A percentile compares a stretch with the other conserved stretches of the same genome.
phyloP scores from a whole-genome alignment of 148 eudicot species.

The Spergularia marina region DNA sequence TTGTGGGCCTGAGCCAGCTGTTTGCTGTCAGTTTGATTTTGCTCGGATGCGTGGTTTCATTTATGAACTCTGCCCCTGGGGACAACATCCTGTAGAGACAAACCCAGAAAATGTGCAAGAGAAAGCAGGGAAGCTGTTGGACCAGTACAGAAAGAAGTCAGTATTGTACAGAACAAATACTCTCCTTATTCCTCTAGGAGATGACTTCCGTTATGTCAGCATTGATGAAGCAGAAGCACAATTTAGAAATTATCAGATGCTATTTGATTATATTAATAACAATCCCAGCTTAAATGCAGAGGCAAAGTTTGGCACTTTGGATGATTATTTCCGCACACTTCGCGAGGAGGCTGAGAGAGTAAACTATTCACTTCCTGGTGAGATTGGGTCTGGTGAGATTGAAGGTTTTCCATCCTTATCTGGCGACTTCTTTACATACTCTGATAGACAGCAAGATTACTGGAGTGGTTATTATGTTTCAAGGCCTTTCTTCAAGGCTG shows the following conservation, averaged over 20 bases:
- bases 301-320: conserved; percentile 91
- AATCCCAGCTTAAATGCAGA: conserved; percentile 88
- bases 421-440: conserved; percentile 95
- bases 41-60: conserved; percentile 85
- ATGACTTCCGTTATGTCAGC: conserved; percentile 93
- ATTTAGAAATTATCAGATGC: conserved; percentile 83
- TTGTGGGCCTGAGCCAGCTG: conserved; percentile 98
- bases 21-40: conserved; percentile 97
- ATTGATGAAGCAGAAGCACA: conserved; percentile 98
- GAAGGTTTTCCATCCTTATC: conserved; percentile 92
- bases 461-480: conserved; percentile 99
- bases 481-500: conserved; percentile 94
- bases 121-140: conserved; percentile 71
- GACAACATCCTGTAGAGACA: conserved; percentile 82
- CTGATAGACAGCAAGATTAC: conserved; percentile 88
- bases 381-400: conserved; percentile 79
- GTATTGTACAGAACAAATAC: conserved; percentile 92
- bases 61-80: conserved; percentile 97
- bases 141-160: conserved; percentile 95
- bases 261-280: conserved; percentile 87
- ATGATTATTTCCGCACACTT: conserved; percentile 83
- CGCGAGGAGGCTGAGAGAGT: conserved; percentile 90
- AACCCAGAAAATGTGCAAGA: conserved; percentile 78
- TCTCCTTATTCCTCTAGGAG: conserved; percentile 89
- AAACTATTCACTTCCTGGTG: conserved; percentile 77